Percentiles rank a stretch among this genome's conserved stretches.
Conservation (phyloP, 371 early-diverging fungal species). For the Conidiobolus incongruus region DNA sequence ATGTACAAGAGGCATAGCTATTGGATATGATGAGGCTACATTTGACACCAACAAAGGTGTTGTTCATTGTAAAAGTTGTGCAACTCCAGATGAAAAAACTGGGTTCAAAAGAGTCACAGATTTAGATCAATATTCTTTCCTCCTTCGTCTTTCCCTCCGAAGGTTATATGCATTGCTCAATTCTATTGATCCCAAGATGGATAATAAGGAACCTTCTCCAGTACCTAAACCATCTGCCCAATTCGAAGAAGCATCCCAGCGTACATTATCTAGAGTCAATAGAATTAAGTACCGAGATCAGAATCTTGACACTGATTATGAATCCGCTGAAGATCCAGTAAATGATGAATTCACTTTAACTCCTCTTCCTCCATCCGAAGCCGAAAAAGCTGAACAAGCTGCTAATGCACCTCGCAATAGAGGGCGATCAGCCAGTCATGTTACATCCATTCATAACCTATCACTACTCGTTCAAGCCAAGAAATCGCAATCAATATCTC, state of each 20-base stretch:
- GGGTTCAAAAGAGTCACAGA: conserved; percentile 60
- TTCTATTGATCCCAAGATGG: conserved; percentile 21
- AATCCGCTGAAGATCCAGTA: too few relatives aligned
- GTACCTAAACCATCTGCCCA: background rate
- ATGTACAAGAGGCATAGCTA: conserved; percentile 28
- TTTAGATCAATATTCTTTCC: conserved; percentile 72
- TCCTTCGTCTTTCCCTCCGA: conserved; percentile 65
- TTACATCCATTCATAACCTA: conserved; percentile 4
- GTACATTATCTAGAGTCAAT: too few relatives aligned
- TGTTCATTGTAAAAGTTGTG: conserved; percentile 24
- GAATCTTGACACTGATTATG: too few relatives aligned
- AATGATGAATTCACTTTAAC: too few relatives aligned
- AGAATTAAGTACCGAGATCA: too few relatives aligned
- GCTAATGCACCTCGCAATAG: too few relatives aligned
- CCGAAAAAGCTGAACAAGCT: too few relatives aligned
- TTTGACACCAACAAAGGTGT: conserved; percentile 15
- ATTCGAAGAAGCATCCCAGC: background rate
- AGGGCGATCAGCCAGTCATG: conserved; percentile 1
- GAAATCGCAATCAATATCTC: background rate
- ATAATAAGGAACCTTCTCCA: background rate
- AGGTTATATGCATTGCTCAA: conserved; percentile 54
- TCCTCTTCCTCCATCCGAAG: too few relatives aligned
- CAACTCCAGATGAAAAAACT: conserved; percentile 14
- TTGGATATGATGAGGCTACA: conserved; percentile 20
- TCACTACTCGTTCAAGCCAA: conserved; percentile 1